A percentile compares a stretch with the other conserved stretches of the same genome.
These are phyloP conservation scores for Quercus wislizeni DNA, from an alignment of 306 rosid species.

Conservation along the genomic window DNA sequence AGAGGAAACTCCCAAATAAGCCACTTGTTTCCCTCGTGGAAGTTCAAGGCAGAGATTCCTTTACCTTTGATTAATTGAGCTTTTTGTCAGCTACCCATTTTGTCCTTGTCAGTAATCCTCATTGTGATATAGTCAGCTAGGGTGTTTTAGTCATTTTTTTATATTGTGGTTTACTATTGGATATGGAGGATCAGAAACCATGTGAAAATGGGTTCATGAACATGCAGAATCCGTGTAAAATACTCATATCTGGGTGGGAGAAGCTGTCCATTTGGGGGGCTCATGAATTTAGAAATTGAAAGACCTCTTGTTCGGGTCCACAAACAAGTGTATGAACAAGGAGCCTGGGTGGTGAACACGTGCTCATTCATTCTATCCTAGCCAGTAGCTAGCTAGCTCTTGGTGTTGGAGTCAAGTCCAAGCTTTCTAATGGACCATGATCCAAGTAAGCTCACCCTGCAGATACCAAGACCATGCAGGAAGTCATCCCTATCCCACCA, in stretches of 20 bases:
- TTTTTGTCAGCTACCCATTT: slow-evolving; percentile 23
- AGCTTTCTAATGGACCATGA: background rate
- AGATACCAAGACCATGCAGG: slow-evolving; percentile 19
- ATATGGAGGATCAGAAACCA: slow-evolving; percentile 56
- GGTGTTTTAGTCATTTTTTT: slow-evolving; percentile 34
- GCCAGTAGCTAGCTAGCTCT: background rate
- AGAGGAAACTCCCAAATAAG: slow-evolving; percentile 25
- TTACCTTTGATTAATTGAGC: slow-evolving; percentile 22
- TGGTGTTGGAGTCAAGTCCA: slow-evolving; percentile 14
- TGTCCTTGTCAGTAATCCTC: slow-evolving; percentile 19
- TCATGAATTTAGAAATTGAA: slow-evolving; percentile 21
- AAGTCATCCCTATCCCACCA: slow-evolving; percentile 33
- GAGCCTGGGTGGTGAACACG: slow-evolving; percentile 33
- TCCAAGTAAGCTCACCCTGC: background rate
- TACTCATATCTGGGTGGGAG: slow-evolving; percentile 35
- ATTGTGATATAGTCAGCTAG: slow-evolving; percentile 12
- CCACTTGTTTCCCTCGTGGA: slow-evolving; percentile 21
- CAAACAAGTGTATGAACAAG: slow-evolving; percentile 5
- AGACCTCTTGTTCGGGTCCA: slow-evolving; percentile 22
- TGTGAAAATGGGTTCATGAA: slow-evolving; percentile 49
- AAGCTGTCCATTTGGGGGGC: slow-evolving; percentile 22
- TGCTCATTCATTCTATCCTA: slow-evolving; percentile 32
- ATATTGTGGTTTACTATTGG: slow-evolving; percentile 16
- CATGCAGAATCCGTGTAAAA: slow-evolving; percentile 56
- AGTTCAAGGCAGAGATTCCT: slow-evolving; percentile 33